Evolutionary conservation across 2,329 filamentous ascomycete genomes (phyloP).

Genomic region (Amylocarpus encephaloides): DNA sequence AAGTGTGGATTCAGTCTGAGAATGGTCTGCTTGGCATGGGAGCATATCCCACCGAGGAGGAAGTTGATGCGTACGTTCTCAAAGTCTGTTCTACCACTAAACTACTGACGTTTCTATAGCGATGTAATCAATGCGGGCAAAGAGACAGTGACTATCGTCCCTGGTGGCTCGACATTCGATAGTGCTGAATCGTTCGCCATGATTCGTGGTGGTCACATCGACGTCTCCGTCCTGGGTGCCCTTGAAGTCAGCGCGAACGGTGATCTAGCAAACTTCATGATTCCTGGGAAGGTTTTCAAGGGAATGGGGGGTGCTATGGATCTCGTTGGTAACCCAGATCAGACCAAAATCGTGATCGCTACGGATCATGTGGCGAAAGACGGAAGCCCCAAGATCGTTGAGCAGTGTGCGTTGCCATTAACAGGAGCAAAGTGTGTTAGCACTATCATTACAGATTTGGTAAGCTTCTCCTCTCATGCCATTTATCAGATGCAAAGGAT

Average conservation of each 20-base stretch:
- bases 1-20: conserved; percentile 81
- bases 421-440: conserved; percentile 41
- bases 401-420: conserved; percentile 56
- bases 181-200: conserved; percentile 78
- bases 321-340: conserved; percentile 62
- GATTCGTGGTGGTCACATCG: conserved; percentile 79
- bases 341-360: conserved; percentile 66
- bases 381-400: conserved; percentile 59
- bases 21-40: conserved; percentile 84
- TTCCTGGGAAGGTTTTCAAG: conserved; percentile 81
- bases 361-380: conserved; percentile 66
- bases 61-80: conserved; percentile 54
- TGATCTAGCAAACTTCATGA: conserved; percentile 85
- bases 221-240: conserved; percentile 72
- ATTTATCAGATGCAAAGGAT: neutral
- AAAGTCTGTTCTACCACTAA: neutral
- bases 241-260: conserved; percentile 68
- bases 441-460: conserved; percentile 12
- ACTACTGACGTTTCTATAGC: conserved; percentile 24
- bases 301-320: conserved; percentile 81
- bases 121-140: conserved; percentile 85
- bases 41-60: conserved; percentile 65
- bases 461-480: neutral
- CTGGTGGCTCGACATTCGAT: conserved; percentile 72
- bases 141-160: conserved; percentile 74